Evolutionary conservation across 2,329 filamentous ascomycete genomes (phyloP).

Genomic region (Exserohilum rostratum): DNA sequence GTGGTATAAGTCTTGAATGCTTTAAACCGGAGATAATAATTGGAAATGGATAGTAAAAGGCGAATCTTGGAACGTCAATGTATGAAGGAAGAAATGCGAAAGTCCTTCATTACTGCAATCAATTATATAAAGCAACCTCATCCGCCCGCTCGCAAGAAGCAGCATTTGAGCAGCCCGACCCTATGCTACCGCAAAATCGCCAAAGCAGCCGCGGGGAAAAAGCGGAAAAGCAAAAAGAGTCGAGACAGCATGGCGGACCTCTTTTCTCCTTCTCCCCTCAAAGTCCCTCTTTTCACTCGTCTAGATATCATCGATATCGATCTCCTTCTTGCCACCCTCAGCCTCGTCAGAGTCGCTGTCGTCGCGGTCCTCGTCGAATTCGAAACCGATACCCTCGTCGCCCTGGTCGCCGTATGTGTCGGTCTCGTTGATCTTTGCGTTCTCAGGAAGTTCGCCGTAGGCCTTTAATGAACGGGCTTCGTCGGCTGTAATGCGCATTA

Average conservation of each 20-base stretch:
- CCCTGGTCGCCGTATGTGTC: slow-evolving; percentile 91
- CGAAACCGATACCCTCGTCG: slow-evolving; percentile 93
- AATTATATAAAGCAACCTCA: slow-evolving; percentile 5
- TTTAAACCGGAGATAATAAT: no score
- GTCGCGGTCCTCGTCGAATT: slow-evolving; percentile 91
- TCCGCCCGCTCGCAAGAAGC: slow-evolving; percentile 49
- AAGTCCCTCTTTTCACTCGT: slow-evolving; percentile 4
- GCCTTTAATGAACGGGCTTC: slow-evolving; percentile 95
- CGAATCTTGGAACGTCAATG: not conserved
- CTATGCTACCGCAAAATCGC: slow-evolving; percentile 21
- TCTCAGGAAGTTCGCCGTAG: slow-evolving; percentile 96
- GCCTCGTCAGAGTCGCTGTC: slow-evolving; percentile 60
- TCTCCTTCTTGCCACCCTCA: slow-evolving; percentile 73
- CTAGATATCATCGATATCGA: slow-evolving; percentile 95
- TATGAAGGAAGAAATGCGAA: not conserved
- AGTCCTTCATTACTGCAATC: not conserved
- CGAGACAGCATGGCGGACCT: slow-evolving; percentile 49
- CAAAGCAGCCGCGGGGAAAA: not conserved
- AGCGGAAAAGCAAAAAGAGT: slow-evolving; percentile 16
- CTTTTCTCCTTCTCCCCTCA: not conserved
- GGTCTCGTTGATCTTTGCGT: slow-evolving; percentile 99
- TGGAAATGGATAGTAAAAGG: no score
- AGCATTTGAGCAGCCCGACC: slow-evolving; percentile 48
- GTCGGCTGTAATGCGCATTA: slow-evolving; percentile 79
- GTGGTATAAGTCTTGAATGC: no score